Percentiles rank a stretch among this genome's conserved stretches.
These are phyloP conservation scores for Sanguinoderma infundibulare DNA, from an alignment of 1,284 basidiomycete species.

Conservation along the genomic window DNA sequence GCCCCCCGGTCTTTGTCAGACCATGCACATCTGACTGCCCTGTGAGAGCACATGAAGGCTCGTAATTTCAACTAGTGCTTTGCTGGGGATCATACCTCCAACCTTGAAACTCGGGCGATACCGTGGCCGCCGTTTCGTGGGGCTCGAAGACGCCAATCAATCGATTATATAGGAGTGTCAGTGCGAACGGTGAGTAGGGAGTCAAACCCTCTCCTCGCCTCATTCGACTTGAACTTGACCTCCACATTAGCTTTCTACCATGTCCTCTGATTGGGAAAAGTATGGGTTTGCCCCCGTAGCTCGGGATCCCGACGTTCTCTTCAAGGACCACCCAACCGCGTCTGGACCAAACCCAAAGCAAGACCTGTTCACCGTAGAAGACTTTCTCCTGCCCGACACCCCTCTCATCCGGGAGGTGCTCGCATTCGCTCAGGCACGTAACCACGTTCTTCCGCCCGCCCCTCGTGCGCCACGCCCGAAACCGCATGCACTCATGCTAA, in stretches of 20 bases:
- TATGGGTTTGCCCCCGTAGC: constrained; percentile 56
- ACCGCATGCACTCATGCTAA: neutral
- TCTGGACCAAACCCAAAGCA: constrained; percentile 50
- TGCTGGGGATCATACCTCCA: too few species aligned
- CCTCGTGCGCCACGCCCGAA: too few species aligned
- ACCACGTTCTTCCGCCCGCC: neutral
- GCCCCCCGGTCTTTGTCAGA: neutral
- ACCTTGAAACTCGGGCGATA: too few species aligned
- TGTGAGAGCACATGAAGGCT: too few species aligned
- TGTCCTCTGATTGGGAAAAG: constrained; percentile 27
- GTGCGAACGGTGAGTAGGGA: neutral
- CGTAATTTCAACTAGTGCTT: too few species aligned
- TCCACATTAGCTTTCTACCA: neutral
- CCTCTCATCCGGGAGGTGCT: constrained; percentile 45
- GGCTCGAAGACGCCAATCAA: neutral
- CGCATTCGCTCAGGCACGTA: constrained; percentile 45
- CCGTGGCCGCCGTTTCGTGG: too few species aligned
- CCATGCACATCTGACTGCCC: too few species aligned
- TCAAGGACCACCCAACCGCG: constrained; percentile 52
- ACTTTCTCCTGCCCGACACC: constrained; percentile 52
- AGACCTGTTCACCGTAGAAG: constrained; percentile 43
- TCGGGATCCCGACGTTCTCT: constrained; percentile 52
- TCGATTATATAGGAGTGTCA: neutral
- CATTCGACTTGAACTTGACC: neutral
- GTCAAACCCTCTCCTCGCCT: neutral